Evolutionary conservation across 2,329 filamentous ascomycete species (phyloP).

Genomic region (Verticillium zaregamsianum): DNA sequence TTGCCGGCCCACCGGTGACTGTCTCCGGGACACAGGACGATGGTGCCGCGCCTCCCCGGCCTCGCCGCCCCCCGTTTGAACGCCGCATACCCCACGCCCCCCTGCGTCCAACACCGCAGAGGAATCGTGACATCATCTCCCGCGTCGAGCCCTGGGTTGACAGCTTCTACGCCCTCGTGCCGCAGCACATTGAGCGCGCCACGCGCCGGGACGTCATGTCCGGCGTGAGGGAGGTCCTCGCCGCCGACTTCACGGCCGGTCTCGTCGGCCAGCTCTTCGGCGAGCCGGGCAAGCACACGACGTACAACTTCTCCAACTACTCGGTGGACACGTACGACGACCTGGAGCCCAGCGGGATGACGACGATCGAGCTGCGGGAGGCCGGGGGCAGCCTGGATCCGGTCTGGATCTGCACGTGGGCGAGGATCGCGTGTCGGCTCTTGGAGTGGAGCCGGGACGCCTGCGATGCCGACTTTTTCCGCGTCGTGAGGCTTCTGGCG

Average conservation of each 20-base stretch:
- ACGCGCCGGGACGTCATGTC: slow-evolving; percentile 9
- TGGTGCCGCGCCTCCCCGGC: background rate
- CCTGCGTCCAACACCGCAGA: background rate
- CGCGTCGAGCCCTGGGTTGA: background rate
- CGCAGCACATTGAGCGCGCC: background rate
- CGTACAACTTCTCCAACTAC: slow-evolving; percentile 10
- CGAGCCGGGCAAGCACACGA: slow-evolving; percentile 3
- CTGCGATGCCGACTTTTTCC: slow-evolving; percentile 23
- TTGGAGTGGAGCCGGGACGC: slow-evolving; percentile 20
- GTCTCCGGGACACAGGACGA: background rate
- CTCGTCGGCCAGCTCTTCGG: slow-evolving; percentile 8
- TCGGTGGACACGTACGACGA: background rate
- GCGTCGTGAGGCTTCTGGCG: slow-evolving; percentile 17
- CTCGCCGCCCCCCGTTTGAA: background rate
- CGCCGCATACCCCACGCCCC: background rate
- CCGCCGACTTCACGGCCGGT: slow-evolving; percentile 5
- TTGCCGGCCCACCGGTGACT: background rate
- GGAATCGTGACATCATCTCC: background rate
- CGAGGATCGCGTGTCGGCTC: slow-evolving; percentile 26
- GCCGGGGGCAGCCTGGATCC: slow-evolving; percentile 27
- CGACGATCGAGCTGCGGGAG: slow-evolving; percentile 33
- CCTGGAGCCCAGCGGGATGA: background rate
- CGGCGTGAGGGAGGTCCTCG: slow-evolving; percentile 11
- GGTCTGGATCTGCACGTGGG: slow-evolving; percentile 28
- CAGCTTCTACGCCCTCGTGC: background rate